Evolutionary conservation across 2,329 filamentous ascomycete species (phyloP).

Genomic region (Diaporthe longicolla): DNA sequence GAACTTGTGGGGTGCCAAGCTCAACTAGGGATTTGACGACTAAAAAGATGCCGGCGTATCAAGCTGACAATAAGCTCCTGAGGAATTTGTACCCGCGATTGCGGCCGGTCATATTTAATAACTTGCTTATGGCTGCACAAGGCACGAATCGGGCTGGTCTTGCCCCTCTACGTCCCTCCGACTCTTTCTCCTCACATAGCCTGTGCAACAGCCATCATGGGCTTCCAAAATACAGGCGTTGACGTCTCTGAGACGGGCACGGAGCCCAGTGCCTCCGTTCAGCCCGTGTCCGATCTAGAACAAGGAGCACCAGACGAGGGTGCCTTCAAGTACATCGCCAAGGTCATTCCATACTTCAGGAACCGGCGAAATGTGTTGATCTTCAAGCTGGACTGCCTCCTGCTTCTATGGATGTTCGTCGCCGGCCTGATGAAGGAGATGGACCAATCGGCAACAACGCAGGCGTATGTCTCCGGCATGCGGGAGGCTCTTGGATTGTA

Average conservation of each 20-base stretch:
- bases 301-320: conserved; percentile 2
- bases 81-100: conserved; percentile 1
- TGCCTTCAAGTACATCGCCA: conserved; percentile 39
- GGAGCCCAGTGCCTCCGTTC: neutral
- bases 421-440: conserved; percentile 55
- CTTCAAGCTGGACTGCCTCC: conserved; percentile 53
- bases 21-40: conserved; percentile 20
- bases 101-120: neutral
- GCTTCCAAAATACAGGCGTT: neutral
- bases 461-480: conserved; percentile 57
- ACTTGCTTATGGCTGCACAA: neutral
- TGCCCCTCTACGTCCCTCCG: neutral
- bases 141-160: neutral
- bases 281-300: conserved; percentile 9
- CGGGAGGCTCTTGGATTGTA: conserved; percentile 24
- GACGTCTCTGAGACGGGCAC: conserved; percentile 2
- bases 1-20: conserved; percentile 26
- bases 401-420: conserved; percentile 54
- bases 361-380: conserved; percentile 52
- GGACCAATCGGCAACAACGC: conserved; percentile 55
- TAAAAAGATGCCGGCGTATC: neutral
- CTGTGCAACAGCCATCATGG: conserved; percentile 1
- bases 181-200: neutral
- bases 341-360: conserved; percentile 48
- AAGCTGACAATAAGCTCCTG: neutral